Evolutionary conservation across 2,329 filamentous ascomycete species (phyloP).

Genomic region (Clarireedia paspali): DNA sequence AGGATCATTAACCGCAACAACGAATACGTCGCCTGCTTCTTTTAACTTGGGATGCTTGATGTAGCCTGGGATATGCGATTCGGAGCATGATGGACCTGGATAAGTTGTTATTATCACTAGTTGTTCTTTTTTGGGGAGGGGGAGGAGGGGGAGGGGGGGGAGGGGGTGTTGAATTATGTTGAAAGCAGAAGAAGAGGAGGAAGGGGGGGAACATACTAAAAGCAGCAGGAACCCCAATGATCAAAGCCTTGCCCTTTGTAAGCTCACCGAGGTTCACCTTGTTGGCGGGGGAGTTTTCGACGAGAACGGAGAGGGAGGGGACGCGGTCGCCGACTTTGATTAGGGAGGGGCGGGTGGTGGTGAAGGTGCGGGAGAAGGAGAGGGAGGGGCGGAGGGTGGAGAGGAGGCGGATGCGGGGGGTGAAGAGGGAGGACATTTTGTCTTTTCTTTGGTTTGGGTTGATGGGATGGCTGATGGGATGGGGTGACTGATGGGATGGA

Average conservation of each 20-base stretch:
- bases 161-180: no score
- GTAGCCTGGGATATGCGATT: constrained; percentile 76
- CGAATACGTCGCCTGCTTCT: constrained; percentile 76
- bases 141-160: no score
- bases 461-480: no score
- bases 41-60: constrained; percentile 72
- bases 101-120: neutral
- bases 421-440: neutral
- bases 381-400: constrained; percentile 10
- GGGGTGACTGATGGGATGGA: no score
- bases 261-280: constrained; percentile 83
- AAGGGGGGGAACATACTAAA: constrained; percentile 44
- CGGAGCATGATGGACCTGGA: constrained; percentile 53
- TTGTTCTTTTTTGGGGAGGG: neutral
- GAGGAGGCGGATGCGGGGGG: constrained; percentile 17
- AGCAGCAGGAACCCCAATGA: constrained; percentile 78
- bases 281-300: constrained; percentile 82
- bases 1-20: constrained; percentile 87
- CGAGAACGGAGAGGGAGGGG: constrained; percentile 68
- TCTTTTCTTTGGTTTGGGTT: neutral
- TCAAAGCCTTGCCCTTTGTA: constrained; percentile 61
- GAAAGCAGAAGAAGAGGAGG: no score
- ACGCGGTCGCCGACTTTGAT: constrained; percentile 76
- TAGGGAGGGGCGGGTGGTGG: constrained; percentile 51
- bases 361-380: constrained; percentile 41